Base-by-base conservation (phyloP, 305 asterid genomes). In the Striga hermonthica region DNA sequence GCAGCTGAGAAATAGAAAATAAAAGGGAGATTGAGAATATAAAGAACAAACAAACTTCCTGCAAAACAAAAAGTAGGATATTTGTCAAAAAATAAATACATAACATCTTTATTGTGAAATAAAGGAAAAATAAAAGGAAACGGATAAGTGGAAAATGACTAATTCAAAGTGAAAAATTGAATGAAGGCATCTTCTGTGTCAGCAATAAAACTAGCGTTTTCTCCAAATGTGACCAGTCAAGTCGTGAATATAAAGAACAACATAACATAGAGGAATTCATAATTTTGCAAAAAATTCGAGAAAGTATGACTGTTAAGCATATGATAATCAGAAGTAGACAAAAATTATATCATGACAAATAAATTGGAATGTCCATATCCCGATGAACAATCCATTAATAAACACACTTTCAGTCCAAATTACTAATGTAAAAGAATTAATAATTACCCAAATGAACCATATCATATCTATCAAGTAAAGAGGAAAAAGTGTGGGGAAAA, bases 231-330 rank as follows among this genome's bases (percentile, higher is more conserved):
- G 54, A 75, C 16, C 43, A 41, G 54, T 47, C 62, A 43, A 66
- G 50, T 55, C 13, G 16, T 62, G 62, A 68, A 16, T 59, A 74
- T 13, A 68, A 49, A 40, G 47, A 62, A 50, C 37, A 60, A 47
- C 9, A 64, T n/a, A 36, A 52, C 43, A 50, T 65, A 53, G 56
- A 49, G 16, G 28, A n/a, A 31, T 2, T 62, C 35, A 43, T 50
- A 49, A 52, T 5, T 53, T 40, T 50, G 35, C 55, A 54, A 39
- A 60, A n/a, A 50, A 22, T 15, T 43, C 38, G 22, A 60, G 60
- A 65, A 66, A 66, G 36, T 50, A 7, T 7, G 13, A 22, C 31
- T 22, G 31, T 22, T 22, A 22, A 50, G 56, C 58, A 11, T 15
- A 47, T 55, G 16, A 28, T 47, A 50, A 48, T 6, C 44, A 44